Evolutionary conservation across 345 rosid species (phyloP), one percentile per base, ranked within the genome.

Genomic region (Euclidium syriacum): DNA sequence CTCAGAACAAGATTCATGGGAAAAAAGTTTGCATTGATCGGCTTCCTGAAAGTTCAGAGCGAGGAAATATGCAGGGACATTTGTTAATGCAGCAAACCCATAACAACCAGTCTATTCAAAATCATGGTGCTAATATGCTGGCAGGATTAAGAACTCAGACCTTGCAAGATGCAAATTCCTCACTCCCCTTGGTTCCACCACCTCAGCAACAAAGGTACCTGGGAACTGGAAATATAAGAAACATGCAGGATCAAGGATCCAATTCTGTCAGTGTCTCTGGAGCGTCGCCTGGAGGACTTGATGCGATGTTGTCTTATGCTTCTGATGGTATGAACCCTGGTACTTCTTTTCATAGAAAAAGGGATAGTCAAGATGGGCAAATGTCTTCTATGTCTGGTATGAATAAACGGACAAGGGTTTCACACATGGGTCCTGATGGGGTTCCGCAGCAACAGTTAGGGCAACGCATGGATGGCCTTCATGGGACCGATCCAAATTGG

Each of bases 21-120:
- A 94, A 87, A 83, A 90, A 83, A 69, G 78, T 80, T 70, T 83
- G 85, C 76, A 77, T 77, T 50, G 96, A 86, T 68, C 78, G 83
- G 64, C 75, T 83, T 65, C 82, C 82, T 7, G 94, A 86, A 68
- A 77, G 83, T 78, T 79, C 89, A 47, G 85, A 81, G 58, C 59
- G 74, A 0, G 86, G 83, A 70, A 74, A 67, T 42, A 42, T 76
- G 73, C 64, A 80, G 7, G 85, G 85, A 23, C 80, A 75, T 73
- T 40, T 78, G 75, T 68, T 83, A 74, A 77, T 73, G 39, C 95
- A 53, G 34, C 85, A 80, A 72, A 76, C 51, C 48, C 87, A 76
- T 12, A 90, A 81, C 74, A 87, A 82, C 63, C 62, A 52, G 74
- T 48, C 78, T 52, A 41, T 80, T 53, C 95, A 84, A 77, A 84